Conservation (phyloP, 371 early-diverging fungal species). For the Conidiobolus incongruus region DNA sequence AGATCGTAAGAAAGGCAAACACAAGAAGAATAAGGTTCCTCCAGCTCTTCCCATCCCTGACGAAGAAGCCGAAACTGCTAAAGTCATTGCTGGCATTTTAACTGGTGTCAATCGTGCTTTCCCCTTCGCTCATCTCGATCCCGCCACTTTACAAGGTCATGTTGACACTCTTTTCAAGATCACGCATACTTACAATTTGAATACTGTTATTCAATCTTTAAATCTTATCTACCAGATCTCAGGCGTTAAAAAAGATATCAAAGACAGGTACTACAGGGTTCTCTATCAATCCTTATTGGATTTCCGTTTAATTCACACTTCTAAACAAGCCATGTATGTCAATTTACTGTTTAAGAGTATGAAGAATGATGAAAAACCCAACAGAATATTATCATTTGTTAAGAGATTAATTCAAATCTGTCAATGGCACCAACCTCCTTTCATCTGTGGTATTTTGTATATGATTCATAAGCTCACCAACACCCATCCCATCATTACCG, state of each 20-base stretch:
- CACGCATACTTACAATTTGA: slow-evolving; percentile 67
- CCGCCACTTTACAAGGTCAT: slow-evolving; percentile 46
- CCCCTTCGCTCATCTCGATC: slow-evolving; percentile 66
- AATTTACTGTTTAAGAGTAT: slow-evolving; percentile 76
- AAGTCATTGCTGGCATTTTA: slow-evolving; percentile 76
- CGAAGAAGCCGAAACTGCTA: slow-evolving; percentile 39
- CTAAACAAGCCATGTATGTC: slow-evolving; percentile 81
- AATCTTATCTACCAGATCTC: slow-evolving; percentile 66
- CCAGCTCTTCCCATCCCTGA: slow-evolving; percentile 15
- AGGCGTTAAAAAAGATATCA: slow-evolving; percentile 15
- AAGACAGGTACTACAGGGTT: slow-evolving; percentile 73
- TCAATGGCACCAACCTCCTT: slow-evolving; percentile 49
- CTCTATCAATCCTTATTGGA: slow-evolving; percentile 77
- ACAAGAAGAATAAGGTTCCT: slow-evolving; percentile 16
- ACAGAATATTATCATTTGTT: slow-evolving; percentile 58
- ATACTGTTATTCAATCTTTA: slow-evolving; percentile 78
- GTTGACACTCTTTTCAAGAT: slow-evolving; percentile 69
- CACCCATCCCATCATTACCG: slow-evolving; percentile 7
- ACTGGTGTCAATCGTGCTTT: slow-evolving; percentile 92
- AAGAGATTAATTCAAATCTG: slow-evolving; percentile 74
- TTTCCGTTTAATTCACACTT: slow-evolving; percentile 43
- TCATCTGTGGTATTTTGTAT: slow-evolving; percentile 65
- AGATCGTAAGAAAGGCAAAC: slow-evolving; percentile 7
- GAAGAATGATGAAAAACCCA: slow-evolving; percentile 40
- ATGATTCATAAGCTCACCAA: slow-evolving; percentile 46